These are phyloP conservation scores for Exophiala lecanii-corni DNA, from an alignment of 2,329 filamentous ascomycete genomes.

Conservation along the genomic window DNA sequence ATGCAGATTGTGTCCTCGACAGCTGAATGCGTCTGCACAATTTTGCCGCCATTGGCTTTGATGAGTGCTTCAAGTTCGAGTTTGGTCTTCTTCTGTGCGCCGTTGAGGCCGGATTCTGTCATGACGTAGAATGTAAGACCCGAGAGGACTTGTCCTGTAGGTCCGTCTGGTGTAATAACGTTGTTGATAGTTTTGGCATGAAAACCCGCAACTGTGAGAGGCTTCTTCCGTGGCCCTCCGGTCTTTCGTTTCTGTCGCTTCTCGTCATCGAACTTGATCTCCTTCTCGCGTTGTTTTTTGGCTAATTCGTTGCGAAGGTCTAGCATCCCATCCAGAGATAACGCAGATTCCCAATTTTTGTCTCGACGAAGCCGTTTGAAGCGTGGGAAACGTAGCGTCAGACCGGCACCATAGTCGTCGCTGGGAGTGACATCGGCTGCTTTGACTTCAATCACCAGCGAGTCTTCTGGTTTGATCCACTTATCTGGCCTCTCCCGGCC, in stretches of 20 bases:
- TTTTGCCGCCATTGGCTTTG: constrained; percentile 74
- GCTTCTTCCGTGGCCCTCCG: constrained; percentile 57
- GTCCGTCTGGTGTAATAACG: constrained; percentile 12
- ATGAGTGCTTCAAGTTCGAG: constrained; percentile 73
- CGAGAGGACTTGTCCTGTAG: constrained; percentile 60
- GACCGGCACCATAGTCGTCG: constrained; percentile 69
- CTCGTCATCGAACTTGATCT: constrained; percentile 40
- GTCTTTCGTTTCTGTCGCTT: constrained; percentile 59
- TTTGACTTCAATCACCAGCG: constrained; percentile 82
- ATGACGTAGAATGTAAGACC: constrained; percentile 76
- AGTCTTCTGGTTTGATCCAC: constrained; percentile 88
- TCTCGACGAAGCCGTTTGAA: constrained; percentile 80
- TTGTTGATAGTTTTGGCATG: constrained; percentile 40
- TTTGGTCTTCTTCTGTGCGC: constrained; percentile 63
- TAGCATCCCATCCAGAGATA: constrained; percentile 73
- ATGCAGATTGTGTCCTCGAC: constrained; percentile 48
- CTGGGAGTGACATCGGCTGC: constrained; percentile 72
- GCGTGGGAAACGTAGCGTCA: constrained; percentile 84
- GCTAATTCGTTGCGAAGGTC: constrained; percentile 66
- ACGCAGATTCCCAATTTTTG: constrained; percentile 73
- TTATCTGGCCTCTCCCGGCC: constrained; percentile 79
- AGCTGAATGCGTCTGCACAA: constrained; percentile 68
- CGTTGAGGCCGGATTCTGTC: constrained; percentile 65
- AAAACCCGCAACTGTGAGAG: constrained; percentile 64
- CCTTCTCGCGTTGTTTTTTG: constrained; percentile 62